A percentile compares a stretch with the other conserved stretches of the same genome.
Conservation (phyloP, 2,329 filamentous ascomycete species). For the Nemania sp. region DNA sequence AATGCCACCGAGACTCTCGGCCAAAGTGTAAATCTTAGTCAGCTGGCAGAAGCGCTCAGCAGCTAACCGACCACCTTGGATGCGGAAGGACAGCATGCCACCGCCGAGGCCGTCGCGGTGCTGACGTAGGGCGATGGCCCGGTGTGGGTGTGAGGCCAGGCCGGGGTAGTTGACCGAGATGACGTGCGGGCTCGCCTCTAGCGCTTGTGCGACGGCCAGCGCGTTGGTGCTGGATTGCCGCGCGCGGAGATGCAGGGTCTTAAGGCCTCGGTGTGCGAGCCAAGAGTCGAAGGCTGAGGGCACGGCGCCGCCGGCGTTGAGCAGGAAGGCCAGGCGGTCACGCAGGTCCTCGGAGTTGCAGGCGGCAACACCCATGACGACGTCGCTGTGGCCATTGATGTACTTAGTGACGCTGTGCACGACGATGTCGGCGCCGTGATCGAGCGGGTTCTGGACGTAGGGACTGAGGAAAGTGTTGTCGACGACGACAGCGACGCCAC, state of each 20-base stretch:
- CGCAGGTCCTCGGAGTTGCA: constrained; percentile 86
- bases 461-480: constrained; percentile 98
- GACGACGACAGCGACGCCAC: constrained; percentile 93
- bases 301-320: constrained; percentile 96
- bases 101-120: constrained; percentile 94
- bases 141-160: constrained; percentile 82
- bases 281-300: constrained; percentile 96
- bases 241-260: constrained; percentile 92
- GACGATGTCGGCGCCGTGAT: constrained; percentile 94
- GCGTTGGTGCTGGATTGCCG: constrained; percentile 85
- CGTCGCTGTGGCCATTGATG: constrained; percentile 96
- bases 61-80: constrained; percentile 81
- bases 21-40: constrained; percentile 88
- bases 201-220: constrained; percentile 71
- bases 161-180: constrained; percentile 95
- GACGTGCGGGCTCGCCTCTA: constrained; percentile 80
- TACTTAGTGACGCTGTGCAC: constrained; percentile 98
- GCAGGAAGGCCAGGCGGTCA: constrained; percentile 81
- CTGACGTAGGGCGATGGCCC: constrained; percentile 82
- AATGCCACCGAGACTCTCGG: constrained; percentile 89
- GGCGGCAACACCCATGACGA: constrained; percentile 95
- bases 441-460: constrained; percentile 94
- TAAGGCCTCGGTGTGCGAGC: constrained; percentile 95
- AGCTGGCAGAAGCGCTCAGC: constrained; percentile 90
- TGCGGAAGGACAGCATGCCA: constrained; percentile 96